A percentile compares a stretch with the other conserved stretches of the same genome.
These are phyloP conservation scores for Microbotryum scabiosae DNA, from an alignment of 1,284 basidiomycete species.

Conservation along the genomic window DNA sequence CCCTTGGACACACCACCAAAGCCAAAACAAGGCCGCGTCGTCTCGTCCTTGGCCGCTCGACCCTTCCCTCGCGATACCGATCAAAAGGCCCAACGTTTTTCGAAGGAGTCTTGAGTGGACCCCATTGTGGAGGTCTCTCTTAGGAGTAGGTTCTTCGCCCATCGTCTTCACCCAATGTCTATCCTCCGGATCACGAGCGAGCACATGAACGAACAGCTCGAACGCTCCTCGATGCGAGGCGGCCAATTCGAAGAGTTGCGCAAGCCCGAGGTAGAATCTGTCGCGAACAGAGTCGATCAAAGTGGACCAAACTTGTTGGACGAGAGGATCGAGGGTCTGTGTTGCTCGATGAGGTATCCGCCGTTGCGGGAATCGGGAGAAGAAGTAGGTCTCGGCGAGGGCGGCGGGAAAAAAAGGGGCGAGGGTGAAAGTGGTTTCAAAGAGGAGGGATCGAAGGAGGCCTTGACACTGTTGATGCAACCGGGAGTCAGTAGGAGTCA, in stretches of 20 bases:
- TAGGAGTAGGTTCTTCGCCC: too few relatives aligned
- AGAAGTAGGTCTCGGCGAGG: background rate
- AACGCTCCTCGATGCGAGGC: constrained; percentile 3
- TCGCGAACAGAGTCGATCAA: background rate
- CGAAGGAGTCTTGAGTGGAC: background rate
- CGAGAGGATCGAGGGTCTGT: background rate
- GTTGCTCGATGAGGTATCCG: background rate
- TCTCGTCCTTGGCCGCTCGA: background rate
- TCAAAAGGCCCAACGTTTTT: background rate
- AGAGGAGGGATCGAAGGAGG: background rate
- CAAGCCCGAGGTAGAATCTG: background rate
- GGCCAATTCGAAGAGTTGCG: background rate
- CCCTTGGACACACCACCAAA: constrained; percentile 7
- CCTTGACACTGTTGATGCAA: background rate
- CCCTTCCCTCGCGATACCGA: background rate
- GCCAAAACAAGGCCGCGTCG: constrained; percentile 14
- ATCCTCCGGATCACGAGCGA: background rate
- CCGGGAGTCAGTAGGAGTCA: background rate
- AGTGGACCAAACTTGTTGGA: background rate
- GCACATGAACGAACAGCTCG: constrained; percentile 9
- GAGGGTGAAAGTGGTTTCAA: background rate
- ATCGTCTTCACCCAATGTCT: too few relatives aligned
- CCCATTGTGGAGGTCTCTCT: too few relatives aligned
- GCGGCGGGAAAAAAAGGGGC: background rate
- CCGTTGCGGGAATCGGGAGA: background rate